Evolutionary conservation across 805 yeast genomes (phyloP).

Genomic region (Saccharomycopsis babjevae): DNA sequence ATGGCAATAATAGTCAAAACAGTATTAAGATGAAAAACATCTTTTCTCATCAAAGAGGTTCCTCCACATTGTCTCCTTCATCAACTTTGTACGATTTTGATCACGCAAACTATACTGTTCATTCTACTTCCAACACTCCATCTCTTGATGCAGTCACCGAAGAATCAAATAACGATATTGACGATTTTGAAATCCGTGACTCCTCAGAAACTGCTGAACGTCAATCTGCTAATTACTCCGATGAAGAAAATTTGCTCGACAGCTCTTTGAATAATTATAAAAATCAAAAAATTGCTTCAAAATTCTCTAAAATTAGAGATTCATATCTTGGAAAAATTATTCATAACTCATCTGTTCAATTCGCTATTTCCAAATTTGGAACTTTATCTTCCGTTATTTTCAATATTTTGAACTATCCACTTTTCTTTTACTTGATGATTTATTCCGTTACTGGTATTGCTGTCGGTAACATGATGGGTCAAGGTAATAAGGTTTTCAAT

Average conservation of each 20-base stretch:
- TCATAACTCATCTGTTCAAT: constrained; percentile 23
- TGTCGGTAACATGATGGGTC: constrained; percentile 60
- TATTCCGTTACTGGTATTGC: constrained; percentile 51
- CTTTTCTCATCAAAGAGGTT: constrained; percentile 20
- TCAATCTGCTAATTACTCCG: constrained; percentile 8
- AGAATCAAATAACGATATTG: constrained; percentile 20
- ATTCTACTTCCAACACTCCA: constrained; percentile 13
- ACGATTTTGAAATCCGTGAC: constrained; percentile 16
- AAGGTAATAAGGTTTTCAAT: constrained; percentile 60
- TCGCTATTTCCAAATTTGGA: constrained; percentile 17
- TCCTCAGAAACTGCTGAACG: constrained; percentile 1
- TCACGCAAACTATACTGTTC: not conserved
- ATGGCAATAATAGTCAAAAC: not conserved
- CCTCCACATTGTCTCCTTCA: constrained; percentile 13
- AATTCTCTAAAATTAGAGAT: constrained; percentile 25
- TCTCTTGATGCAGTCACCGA: constrained; percentile 3
- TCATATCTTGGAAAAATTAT: constrained; percentile 28
- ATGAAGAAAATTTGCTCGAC: constrained; percentile 10
- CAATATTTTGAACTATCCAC: constrained; percentile 48
- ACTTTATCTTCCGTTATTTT: constrained; percentile 30
- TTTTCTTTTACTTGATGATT: constrained; percentile 48
- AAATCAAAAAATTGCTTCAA: not conserved
- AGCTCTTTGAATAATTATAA: not conserved
- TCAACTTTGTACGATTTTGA: constrained; percentile 18
- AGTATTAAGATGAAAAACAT: constrained; percentile 23